These are phyloP conservation scores for Paecilomyces niveus DNA, from an alignment of 2,329 filamentous ascomycete genomes.

Conservation along the genomic window DNA sequence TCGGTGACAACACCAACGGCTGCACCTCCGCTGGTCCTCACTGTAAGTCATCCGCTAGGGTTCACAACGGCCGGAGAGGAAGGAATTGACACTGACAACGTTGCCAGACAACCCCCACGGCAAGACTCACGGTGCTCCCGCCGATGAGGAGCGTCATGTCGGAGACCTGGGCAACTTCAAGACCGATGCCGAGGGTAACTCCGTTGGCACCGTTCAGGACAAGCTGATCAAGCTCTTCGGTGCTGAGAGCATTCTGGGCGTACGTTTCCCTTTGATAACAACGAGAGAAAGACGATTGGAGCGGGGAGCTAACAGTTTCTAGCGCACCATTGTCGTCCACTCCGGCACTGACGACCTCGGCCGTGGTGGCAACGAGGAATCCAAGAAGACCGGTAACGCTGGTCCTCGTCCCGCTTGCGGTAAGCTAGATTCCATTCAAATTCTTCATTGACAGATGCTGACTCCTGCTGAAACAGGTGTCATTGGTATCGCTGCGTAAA, in stretches of 20 bases:
- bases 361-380: slow-evolving; percentile 85
- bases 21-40: slow-evolving; percentile 98
- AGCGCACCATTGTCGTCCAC: slow-evolving; percentile 95
- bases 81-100: not conserved
- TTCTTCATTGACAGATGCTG: not conserved
- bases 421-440: slow-evolving; percentile 37
- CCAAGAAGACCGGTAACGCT: slow-evolving; percentile 97
- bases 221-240: slow-evolving; percentile 91
- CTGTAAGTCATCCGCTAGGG: slow-evolving; percentile 55
- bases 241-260: slow-evolving; percentile 87
- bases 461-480: slow-evolving; percentile 51
- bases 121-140: slow-evolving; percentile 86
- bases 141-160: slow-evolving; percentile 81
- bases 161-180: slow-evolving; percentile 97
- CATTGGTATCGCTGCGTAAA: slow-evolving; percentile 77
- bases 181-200: slow-evolving; percentile 87
- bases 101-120: slow-evolving; percentile 80
- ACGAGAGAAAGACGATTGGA: not conserved
- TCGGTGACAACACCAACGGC: slow-evolving; percentile 99
- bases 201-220: slow-evolving; percentile 73
- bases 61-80: not conserved
- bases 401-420: slow-evolving; percentile 90
- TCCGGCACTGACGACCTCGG: slow-evolving; percentile 94
- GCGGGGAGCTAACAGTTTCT: slow-evolving; percentile 11
- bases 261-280: slow-evolving; percentile 39